Base-by-base conservation (phyloP, 257 asterid genomes). In the Prunella vulgaris region DNA sequence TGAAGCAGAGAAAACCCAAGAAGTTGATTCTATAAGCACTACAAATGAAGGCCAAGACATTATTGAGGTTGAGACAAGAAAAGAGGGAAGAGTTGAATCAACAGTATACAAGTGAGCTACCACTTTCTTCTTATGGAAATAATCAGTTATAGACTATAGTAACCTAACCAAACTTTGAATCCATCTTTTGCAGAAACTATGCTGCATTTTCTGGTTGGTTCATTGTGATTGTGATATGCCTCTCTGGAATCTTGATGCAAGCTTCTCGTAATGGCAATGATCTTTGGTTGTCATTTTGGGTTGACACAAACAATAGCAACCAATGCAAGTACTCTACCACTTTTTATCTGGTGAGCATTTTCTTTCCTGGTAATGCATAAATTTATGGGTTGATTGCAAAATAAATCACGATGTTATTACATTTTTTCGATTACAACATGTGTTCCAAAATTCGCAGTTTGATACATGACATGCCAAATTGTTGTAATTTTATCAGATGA, bases 221-320 rank as follows among this genome's bases (percentile, higher is more conserved):
- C 71, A 80, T 93, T 68, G 66, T 95, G 5, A 57, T 71, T 64
- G 21, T 87, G 68, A 86, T 85, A 63, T 87, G 88, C 80, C 71
- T 88, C 46, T 88, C 99, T 10, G 97, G 96, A 38, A 74, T 88
- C 59, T 71, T 93, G 78, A 93, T 93, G 99, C 99, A 93, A 90
- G 95, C 92, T 57, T 87, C 99, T 70, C 96, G 97, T 63, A 93
- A 93, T 73, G 99, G 97, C 17, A 93, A 93, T 78, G 99, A 93
- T 80, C 73, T 90, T 70, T 93, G 99, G 99, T 78, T 93, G 64
- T 90, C 97, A 3, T 90, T 75, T 78, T 93, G 99, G 99, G 99
- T 93, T 66, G 99, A 93, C 85, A 76, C 96, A 48, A 79, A 83
- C 1, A 85, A 84, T 78, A 75, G 70, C 77, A 60, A 60, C 71